A percentile compares a stretch with the other conserved stretches of the same genome.
These are phyloP conservation scores for Psidium guajava DNA, from an alignment of 345 rosid genomes.

Conservation along the genomic window DNA sequence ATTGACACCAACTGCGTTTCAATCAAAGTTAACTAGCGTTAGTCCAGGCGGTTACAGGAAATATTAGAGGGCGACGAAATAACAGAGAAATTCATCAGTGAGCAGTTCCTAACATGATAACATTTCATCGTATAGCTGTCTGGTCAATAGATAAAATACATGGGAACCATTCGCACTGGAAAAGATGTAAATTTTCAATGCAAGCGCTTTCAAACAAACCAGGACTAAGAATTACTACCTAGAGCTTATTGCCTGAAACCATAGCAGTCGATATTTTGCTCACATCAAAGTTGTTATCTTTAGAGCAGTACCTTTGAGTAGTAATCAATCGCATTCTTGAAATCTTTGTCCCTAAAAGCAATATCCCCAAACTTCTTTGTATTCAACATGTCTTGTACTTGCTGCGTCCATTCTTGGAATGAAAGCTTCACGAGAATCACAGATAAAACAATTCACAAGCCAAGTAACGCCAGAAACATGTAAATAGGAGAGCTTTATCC, in stretches of 20 bases:
- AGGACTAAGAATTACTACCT: not conserved
- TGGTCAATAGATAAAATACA: not conserved
- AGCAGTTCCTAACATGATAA: not conserved
- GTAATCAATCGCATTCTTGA: conserved; percentile 76
- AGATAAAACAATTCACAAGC: not conserved
- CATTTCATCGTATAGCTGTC: not conserved
- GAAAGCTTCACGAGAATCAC: conserved; percentile 40
- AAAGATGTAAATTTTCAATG: not conserved
- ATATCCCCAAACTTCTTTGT: conserved; percentile 90
- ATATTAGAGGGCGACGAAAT: not conserved
- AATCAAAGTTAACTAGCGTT: not conserved
- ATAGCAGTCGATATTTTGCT: not conserved
- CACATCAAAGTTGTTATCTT: not conserved
- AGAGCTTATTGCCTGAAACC: not conserved
- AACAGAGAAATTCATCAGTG: not conserved
- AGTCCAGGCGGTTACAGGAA: not conserved
- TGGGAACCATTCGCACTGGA: not conserved
- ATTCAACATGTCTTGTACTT: conserved; percentile 92
- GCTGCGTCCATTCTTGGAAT: conserved; percentile 98
- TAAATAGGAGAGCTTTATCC: not conserved
- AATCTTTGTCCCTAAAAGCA: conserved; percentile 91
- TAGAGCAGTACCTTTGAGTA: conserved; percentile 64
- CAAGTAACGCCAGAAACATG: not conserved
- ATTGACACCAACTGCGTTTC: conserved; percentile 48
- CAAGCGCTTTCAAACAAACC: not conserved